A percentile compares a stretch with the other conserved stretches of the same genome.
Evolutionary conservation across 768 basidiomycete species (phyloP).

Genomic region (Boletellus ananas): DNA sequence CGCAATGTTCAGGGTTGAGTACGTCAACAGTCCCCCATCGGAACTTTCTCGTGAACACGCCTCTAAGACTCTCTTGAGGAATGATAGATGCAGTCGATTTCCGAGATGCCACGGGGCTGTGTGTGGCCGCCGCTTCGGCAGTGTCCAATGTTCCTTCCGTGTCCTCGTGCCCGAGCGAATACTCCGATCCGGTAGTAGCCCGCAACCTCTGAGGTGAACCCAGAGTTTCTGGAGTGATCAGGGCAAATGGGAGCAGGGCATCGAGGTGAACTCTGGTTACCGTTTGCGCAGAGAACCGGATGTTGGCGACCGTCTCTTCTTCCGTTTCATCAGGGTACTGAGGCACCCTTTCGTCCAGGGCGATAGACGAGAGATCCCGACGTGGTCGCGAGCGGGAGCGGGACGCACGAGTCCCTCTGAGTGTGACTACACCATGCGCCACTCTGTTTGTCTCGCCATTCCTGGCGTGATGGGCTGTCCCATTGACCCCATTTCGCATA

Average conservation of each 20-base stretch:
- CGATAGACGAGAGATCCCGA: conserved; percentile 58
- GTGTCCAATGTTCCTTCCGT: conserved; percentile 13
- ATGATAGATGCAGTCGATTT: conserved; percentile 36
- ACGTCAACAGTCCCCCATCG: conserved; percentile 90
- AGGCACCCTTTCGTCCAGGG: conserved; percentile 56
- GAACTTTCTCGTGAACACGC: conserved; percentile 74
- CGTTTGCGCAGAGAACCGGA: conserved; percentile 70
- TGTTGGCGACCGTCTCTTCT: conserved; percentile 66
- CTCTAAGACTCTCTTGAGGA: conserved; percentile 66
- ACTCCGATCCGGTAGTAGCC: conserved; percentile 20
- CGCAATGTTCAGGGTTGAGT: conserved; percentile 80
- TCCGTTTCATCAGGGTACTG: conserved; percentile 54
- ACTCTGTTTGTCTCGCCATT: conserved; percentile 43
- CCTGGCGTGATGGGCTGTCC: conserved; percentile 28
- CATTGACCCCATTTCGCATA: conserved; percentile 27
- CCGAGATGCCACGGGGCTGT: conserved; percentile 35
- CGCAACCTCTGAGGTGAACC: conserved; percentile 24
- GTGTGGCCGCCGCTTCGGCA: conserved; percentile 34
- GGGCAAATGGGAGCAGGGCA: conserved; percentile 68
- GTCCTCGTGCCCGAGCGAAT: conserved; percentile 17
- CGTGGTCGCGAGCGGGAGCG: conserved; percentile 75
- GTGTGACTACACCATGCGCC: conserved; percentile 75
- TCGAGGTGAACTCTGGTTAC: conserved; percentile 59
- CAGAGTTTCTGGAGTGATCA: conserved; percentile 68
- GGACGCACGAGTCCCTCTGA: conserved; percentile 42